Percentiles rank a stretch among this genome's conserved stretches.
phyloP scores from a whole-genome alignment of 805 yeast species.

The Wickerhamiella hasegawae region DNA sequence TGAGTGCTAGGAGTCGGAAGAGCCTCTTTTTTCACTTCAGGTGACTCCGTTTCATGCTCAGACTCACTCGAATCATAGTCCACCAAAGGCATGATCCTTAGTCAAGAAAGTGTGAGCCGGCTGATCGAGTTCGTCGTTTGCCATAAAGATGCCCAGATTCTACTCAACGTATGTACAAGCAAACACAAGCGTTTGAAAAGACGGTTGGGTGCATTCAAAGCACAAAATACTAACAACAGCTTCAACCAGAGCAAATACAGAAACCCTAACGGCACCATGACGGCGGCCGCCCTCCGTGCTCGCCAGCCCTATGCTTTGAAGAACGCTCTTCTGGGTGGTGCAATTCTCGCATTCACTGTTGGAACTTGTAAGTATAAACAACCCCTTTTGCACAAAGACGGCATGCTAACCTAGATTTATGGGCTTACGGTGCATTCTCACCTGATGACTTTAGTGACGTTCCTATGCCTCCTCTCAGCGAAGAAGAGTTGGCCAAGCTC shows the following conservation, averaged over 20 bases:
- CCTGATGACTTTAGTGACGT: slow-evolving; percentile 78
- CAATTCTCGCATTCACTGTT: slow-evolving; percentile 46
- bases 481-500: slow-evolving; percentile 55
- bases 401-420: slow-evolving; percentile 11
- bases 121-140: neutral
- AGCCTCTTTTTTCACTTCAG: neutral
- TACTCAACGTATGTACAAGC: slow-evolving; percentile 4
- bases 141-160: neutral
- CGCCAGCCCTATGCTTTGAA: slow-evolving; percentile 72
- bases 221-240: too few species aligned
- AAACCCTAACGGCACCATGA: slow-evolving; percentile 72
- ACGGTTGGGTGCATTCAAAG: too few species aligned
- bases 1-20: neutral
- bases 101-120: neutral
- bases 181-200: too few species aligned
- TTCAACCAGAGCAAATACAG: too few species aligned
- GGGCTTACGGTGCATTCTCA: slow-evolving; percentile 21
- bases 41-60: slow-evolving; percentile 2
- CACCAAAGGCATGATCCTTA: slow-evolving; percentile 5
- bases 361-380: slow-evolving; percentile 38
- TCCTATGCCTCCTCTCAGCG: slow-evolving; percentile 85
- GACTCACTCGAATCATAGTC: slow-evolving; percentile 7
- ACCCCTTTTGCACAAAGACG: neutral
- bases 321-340: slow-evolving; percentile 47
- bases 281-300: slow-evolving; percentile 86